These are phyloP conservation scores for Hypoxylon sp. DNA, from an alignment of 2,329 filamentous ascomycete genomes.

Conservation along the genomic window DNA sequence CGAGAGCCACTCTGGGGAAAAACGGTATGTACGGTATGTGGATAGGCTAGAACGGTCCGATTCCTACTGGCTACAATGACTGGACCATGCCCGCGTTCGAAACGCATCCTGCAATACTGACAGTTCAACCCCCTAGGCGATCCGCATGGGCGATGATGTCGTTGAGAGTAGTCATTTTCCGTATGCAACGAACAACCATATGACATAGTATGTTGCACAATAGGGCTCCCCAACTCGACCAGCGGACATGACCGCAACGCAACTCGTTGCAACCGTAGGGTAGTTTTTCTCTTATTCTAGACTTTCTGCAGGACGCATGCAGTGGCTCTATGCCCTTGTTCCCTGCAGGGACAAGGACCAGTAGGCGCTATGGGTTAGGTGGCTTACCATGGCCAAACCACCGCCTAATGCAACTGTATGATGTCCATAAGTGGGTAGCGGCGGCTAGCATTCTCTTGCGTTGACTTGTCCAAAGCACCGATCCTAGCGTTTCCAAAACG, in stretches of 20 bases:
- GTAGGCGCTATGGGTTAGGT: constrained; percentile 26
- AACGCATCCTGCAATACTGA: constrained; percentile 43
- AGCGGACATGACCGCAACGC: constrained; percentile 14
- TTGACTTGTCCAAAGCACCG: constrained; percentile 25
- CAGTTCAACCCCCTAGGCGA: constrained; percentile 33
- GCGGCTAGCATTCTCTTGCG: constrained; percentile 27
- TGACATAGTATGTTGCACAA: constrained; percentile 33
- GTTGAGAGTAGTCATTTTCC: constrained; percentile 28
- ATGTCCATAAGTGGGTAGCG: constrained; percentile 35
- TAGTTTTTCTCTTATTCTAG: constrained; percentile 41
- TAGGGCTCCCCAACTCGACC: constrained; percentile 26
- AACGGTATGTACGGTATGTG: constrained; percentile 45
- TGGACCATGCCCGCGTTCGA: constrained; percentile 30
- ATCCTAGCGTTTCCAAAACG: constrained; percentile 23
- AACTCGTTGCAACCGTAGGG: constrained; percentile 33
- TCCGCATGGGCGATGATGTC: constrained; percentile 37
- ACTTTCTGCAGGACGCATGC: constrained; percentile 36
- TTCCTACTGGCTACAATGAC: constrained; percentile 43
- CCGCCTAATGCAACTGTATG: constrained; percentile 42
- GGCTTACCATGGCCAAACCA: constrained; percentile 44
- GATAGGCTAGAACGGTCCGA: constrained; percentile 44
- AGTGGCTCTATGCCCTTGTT: constrained; percentile 39
- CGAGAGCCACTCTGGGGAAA: constrained; percentile 43
- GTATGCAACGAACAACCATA: constrained; percentile 27
- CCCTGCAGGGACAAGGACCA: constrained; percentile 40